Conservation (phyloP, 139 green algal species). For the Parachlorella kessleri region DNA sequence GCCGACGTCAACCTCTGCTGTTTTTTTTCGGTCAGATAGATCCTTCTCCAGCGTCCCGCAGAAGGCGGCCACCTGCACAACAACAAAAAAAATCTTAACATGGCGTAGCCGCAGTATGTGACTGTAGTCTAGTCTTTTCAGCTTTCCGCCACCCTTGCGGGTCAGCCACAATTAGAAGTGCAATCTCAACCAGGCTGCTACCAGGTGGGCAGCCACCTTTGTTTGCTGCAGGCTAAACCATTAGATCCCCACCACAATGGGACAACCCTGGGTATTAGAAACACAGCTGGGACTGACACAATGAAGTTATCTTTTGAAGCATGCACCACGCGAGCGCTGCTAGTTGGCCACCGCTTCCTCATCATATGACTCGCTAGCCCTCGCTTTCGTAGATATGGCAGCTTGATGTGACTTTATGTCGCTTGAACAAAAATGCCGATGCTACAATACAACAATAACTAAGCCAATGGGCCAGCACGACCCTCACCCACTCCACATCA, state of each 20-base stretch:
- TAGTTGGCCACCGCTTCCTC: no score
- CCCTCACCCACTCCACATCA: no score
- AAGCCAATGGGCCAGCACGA: no score
- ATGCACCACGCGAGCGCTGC: no score
- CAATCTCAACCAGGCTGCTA: no score
- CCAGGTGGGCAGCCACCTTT: no score
- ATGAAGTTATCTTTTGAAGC: no score
- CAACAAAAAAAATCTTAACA: not conserved
- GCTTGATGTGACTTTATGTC: not conserved
- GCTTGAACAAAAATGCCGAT: not conserved
- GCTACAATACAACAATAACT: not conserved
- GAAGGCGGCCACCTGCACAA: slow-evolving; percentile 69
- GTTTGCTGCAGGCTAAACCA: no score
- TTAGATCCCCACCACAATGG: not conserved
- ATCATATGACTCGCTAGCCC: no score
- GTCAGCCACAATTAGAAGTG: no score
- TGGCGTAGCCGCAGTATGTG: not conserved
- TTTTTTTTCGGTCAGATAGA: slow-evolving; percentile 75
- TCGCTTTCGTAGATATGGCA: not conserved
- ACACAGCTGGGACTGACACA: not conserved
- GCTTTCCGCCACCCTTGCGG: no score
- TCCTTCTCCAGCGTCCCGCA: slow-evolving; percentile 83
- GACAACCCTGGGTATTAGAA: not conserved
- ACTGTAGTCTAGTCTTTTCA: not conserved
- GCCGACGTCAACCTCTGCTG: slow-evolving; percentile 78